Base-by-base conservation (phyloP, 2,329 filamentous ascomycete genomes). In the Apiospora sp. region DNA sequence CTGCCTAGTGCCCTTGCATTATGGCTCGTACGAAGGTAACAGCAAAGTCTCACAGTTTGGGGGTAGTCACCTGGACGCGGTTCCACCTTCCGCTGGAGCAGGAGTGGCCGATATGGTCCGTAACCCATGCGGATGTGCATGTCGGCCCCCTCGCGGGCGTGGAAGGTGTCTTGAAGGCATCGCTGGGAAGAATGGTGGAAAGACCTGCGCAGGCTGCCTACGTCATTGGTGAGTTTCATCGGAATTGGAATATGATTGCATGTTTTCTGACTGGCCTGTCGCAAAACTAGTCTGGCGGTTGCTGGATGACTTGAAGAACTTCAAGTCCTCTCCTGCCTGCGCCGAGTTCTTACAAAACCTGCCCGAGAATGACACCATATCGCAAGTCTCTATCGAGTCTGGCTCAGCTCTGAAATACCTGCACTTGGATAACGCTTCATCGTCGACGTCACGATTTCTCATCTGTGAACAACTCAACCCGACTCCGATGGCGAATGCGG, bases 1-100 rank as follows among this genome's bases (percentile, higher is more conserved):
- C 54, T 61, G 6, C 54, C 10, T 37, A 6, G 22, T 69, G 24
- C 43, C 24, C 43, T 37, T 30, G 4, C 43, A 44, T 69, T 27
- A 67, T 68, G 44, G 71, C 54, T 44, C 58, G 58, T 30, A 49
- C 41, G 24, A 67, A 49, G 71, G 3, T 16, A 88, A 79, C 77
- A 88, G 87, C 3, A 85, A 2, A 73, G n/a, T n/a, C n/a, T n/a
- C n/a, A n/a, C n/a, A n/a, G n/a, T n/a, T n/a, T n/a, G n/a, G n/a
- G n/a, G n/a, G n/a, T 19, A 54, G 41, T 58, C n/a, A 78, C 72
- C 24, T 77, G 73, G 76, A 77, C 76, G 30, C 72, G 75, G 16
- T 77, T 78, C 68, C 37, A 76, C 51, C 73, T 78, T 14, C 75
- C 75, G 24, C 71, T 44, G 24, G 75, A 72, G 34, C 75, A 77